Percentiles rank a stretch among this genome's conserved stretches.
Conservation (phyloP, 1,284 basidiomycete genomes). For the Malassezia vespertilionis region DNA sequence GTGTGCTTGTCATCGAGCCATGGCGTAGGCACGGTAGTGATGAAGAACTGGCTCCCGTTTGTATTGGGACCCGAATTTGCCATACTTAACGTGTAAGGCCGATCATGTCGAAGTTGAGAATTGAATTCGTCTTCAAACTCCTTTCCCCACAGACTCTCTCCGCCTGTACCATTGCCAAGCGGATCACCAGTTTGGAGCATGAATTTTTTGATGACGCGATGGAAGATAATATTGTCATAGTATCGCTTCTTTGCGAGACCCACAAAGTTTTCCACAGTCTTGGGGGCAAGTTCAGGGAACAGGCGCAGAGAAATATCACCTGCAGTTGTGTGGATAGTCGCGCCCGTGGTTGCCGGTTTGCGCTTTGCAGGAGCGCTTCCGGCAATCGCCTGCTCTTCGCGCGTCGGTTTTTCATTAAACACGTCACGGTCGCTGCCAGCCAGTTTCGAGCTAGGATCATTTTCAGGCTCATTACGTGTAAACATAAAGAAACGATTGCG, state of each 20-base stretch:
- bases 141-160: constrained; percentile 75
- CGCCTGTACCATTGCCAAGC: constrained; percentile 92
- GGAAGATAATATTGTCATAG: constrained; percentile 89
- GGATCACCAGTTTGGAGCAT: constrained; percentile 99
- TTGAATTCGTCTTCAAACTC: constrained; percentile 95
- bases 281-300: constrained; percentile 82
- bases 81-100: constrained; percentile 96
- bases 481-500: constrained; percentile 94
- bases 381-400: constrained; percentile 87
- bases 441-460: constrained; percentile 55
- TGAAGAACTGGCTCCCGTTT: constrained; percentile 96
- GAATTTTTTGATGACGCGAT: constrained; percentile 95
- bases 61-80: constrained; percentile 91
- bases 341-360: constrained; percentile 39
- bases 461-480: constrained; percentile 76
- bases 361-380: constrained; percentile 55
- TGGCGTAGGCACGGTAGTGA: constrained; percentile 87
- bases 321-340: constrained; percentile 85
- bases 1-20: constrained; percentile 65
- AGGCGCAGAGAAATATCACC: constrained; percentile 79
- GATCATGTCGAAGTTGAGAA: constrained; percentile 69
- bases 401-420: constrained; percentile 94
- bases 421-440: constrained; percentile 71
- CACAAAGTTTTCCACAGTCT: constrained; percentile 93
- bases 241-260: constrained; percentile 82